These are phyloP conservation scores for Adiantum capillusveneris DNA, from an alignment of 75 land plant genomes.

Conservation along the genomic window DNA sequence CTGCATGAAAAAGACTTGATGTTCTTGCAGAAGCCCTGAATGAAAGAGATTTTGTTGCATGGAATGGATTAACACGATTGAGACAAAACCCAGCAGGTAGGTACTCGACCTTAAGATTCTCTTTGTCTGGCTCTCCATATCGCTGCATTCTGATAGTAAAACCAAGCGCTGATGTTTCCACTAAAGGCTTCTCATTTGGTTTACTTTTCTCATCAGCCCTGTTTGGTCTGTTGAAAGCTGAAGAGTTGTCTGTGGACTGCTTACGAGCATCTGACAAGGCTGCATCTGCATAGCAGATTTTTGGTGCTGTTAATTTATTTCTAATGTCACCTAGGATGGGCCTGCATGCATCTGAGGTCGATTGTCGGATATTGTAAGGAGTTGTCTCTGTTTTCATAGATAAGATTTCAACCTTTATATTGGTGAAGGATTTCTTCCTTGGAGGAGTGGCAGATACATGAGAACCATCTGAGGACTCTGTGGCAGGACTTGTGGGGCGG, in stretches of 20 bases:
- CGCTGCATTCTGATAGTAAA: conserved; percentile 24
- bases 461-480: conserved; percentile 6
- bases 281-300: background rate
- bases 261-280: background rate
- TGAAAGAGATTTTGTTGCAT: background rate
- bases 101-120: background rate
- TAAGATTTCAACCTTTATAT: background rate
- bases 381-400: background rate
- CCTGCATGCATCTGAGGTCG: background rate
- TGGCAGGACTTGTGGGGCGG: background rate
- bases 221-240: background rate
- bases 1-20: background rate
- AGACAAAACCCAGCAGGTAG: conserved; percentile 22
- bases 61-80: conserved; percentile 1
- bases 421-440: background rate
- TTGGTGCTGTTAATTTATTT: background rate
- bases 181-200: background rate
- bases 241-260: background rate
- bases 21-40: background rate
- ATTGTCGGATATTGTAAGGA: background rate
- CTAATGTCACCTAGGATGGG: background rate
- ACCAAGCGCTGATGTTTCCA: background rate
- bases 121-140: conserved; percentile 3
- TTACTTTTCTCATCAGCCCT: background rate
- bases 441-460: conserved; percentile 11